Percentiles rank a stretch among this genome's conserved stretches.
Evolutionary conservation across 306 rosid genomes (phyloP).

Genomic region (Benincasa hispida): DNA sequence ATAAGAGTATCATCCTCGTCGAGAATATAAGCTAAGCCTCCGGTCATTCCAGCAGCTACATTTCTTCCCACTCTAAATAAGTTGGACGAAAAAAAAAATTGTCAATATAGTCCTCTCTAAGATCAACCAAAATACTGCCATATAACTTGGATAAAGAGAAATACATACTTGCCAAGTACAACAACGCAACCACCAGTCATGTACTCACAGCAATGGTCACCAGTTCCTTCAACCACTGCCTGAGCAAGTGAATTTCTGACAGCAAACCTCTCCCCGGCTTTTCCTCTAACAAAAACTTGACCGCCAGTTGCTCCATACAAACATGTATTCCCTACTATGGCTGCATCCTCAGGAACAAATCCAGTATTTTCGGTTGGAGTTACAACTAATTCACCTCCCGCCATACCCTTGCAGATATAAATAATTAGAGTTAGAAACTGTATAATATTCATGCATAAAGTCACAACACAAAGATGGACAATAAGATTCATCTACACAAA

Average conservation of each 20-base stretch:
- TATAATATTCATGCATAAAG: neutral
- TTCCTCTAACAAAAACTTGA: constrained; percentile 84
- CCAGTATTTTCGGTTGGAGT: constrained; percentile 76
- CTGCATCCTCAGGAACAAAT: constrained; percentile 83
- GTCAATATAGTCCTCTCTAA: constrained; percentile 7
- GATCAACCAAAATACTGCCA: neutral
- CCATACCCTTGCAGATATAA: constrained; percentile 61
- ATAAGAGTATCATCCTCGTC: constrained; percentile 77
- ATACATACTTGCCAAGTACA: constrained; percentile 86
- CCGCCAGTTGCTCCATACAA: constrained; percentile 99
- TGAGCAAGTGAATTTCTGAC: constrained; percentile 96
- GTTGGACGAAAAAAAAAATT: constrained; percentile 7
- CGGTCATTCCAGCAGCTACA: constrained; percentile 99
- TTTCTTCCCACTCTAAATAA: constrained; percentile 93
- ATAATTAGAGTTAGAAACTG: constrained; percentile 18
- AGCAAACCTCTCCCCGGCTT: constrained; percentile 95
- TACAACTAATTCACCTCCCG: constrained; percentile 91
- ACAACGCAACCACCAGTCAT: constrained; percentile 99
- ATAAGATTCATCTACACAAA: neutral
- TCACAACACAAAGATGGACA: neutral
- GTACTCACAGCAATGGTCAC: constrained; percentile 95
- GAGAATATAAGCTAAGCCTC: constrained; percentile 92
- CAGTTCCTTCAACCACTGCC: constrained; percentile 97
- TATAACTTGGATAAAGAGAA: constrained; percentile 11
- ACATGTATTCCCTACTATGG: constrained; percentile 96